A percentile compares a stretch with the other conserved stretches of the same genome.
Evolutionary conservation across 2,329 filamentous ascomycete genomes (phyloP).

Genomic region (Chaetomiaceae sp.): DNA sequence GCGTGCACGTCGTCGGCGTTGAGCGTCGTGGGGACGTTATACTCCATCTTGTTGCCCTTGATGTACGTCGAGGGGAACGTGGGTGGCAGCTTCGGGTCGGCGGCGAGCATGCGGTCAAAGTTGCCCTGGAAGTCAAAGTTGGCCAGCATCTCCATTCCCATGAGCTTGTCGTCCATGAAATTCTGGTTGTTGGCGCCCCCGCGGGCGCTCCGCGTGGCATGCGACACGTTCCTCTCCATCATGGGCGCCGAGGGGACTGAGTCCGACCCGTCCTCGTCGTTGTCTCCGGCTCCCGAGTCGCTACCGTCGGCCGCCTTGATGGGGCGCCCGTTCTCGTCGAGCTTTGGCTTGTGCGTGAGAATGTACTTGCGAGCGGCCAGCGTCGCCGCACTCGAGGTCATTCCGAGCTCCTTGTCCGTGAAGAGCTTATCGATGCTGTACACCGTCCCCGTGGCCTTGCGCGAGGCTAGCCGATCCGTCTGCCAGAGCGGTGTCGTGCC

Average conservation of each 20-base stretch:
- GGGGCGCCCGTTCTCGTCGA: constrained; percentile 46
- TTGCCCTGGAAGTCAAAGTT: constrained; percentile 57
- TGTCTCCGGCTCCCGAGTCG: constrained; percentile 49
- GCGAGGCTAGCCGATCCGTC: constrained; percentile 52
- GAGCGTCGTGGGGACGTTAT: constrained; percentile 51
- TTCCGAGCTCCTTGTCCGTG: constrained; percentile 63
- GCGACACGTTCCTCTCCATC: constrained; percentile 62
- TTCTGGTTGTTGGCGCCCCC: constrained; percentile 49
- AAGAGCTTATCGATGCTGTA: constrained; percentile 68
- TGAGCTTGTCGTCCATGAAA: constrained; percentile 53
- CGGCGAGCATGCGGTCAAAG: constrained; percentile 51
- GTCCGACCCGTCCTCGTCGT: constrained; percentile 46
- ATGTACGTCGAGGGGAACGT: constrained; percentile 55
- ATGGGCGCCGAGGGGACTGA: constrained; percentile 45
- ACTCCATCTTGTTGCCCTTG: constrained; percentile 52
- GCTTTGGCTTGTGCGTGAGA: constrained; percentile 50
- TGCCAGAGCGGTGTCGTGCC: constrained; percentile 60
- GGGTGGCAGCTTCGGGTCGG: constrained; percentile 56
- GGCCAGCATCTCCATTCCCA: constrained; percentile 56
- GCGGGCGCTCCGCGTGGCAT: constrained; percentile 60
- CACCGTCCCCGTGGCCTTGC: constrained; percentile 54
- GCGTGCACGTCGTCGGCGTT: constrained; percentile 49
- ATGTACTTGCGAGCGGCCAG: constrained; percentile 59
- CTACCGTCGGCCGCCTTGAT: constrained; percentile 50
- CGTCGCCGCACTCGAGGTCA: constrained; percentile 61